A percentile compares a stretch with the other conserved stretches of the same genome.
Evolutionary conservation across 495 filamentous ascomycete species (phyloP).

Genomic region (Wilcoxina mikolae): DNA sequence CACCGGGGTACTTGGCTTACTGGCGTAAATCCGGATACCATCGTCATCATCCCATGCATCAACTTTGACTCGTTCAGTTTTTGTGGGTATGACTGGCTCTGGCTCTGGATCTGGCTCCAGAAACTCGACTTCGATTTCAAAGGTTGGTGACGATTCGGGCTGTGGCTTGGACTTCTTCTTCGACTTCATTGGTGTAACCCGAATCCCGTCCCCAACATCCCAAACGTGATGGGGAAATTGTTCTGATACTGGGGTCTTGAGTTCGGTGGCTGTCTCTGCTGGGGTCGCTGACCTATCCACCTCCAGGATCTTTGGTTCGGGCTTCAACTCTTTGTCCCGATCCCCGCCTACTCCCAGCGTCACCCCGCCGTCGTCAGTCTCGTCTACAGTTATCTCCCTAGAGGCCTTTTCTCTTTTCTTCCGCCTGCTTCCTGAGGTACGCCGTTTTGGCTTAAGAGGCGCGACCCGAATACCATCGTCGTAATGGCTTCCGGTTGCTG

Average conservation of each 20-base stretch:
- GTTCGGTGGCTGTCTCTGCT: not conserved
- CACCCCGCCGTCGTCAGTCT: constrained; percentile 4
- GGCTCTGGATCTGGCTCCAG: not conserved
- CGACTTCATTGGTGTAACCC: constrained; percentile 11
- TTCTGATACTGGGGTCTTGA: not conserved
- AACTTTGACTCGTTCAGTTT: constrained; percentile 14
- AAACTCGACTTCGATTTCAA: constrained; percentile 3
- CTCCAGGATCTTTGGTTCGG: not conserved
- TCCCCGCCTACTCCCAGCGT: not conserved
- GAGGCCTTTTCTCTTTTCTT: constrained; percentile 18
- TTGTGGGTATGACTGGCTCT: not conserved
- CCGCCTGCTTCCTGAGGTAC: constrained; percentile 19
- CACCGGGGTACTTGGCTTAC: constrained; percentile 18
- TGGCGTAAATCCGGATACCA: constrained; percentile 26
- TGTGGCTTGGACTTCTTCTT: constrained; percentile 13
- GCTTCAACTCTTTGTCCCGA: not conserved
- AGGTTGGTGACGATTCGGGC: constrained; percentile 11
- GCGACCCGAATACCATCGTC: constrained; percentile 27
- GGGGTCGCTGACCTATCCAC: not conserved
- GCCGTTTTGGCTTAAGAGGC: constrained; percentile 21
- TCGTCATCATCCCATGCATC: constrained; percentile 26
- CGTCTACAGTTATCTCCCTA: not conserved
- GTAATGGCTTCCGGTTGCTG: constrained; percentile 9
- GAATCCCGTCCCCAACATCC: constrained; percentile 1
- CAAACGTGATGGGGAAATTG: not conserved